phyloP scores from a whole-genome alignment of 108 stramenopile genomes.

The Poteriospumella lacustris region DNA sequence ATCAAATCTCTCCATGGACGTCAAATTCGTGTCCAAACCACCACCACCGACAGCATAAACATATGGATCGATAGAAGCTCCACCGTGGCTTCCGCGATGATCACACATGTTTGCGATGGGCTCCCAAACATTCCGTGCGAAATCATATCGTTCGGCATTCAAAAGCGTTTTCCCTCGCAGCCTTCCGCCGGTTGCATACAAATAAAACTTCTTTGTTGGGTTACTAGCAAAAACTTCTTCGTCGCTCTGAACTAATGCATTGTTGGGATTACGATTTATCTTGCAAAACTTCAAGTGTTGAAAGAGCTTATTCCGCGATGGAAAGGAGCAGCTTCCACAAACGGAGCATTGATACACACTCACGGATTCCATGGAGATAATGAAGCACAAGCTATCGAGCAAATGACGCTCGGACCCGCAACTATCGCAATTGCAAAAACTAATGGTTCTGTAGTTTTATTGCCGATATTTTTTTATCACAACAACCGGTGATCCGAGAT shows the following conservation, averaged over 20 bases:
- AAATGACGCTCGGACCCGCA: no score
- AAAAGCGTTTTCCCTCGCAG: neutral
- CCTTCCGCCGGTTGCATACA: constrained; percentile 4
- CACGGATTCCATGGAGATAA: no score
- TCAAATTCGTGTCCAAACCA: neutral
- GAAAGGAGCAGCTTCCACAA: no score
- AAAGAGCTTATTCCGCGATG: constrained; percentile 16
- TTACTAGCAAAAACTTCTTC: neutral
- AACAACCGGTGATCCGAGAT: no score
- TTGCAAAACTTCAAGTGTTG: neutral
- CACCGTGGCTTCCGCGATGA: neutral
- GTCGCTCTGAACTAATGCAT: neutral
- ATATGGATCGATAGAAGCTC: neutral
- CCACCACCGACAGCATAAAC: constrained; percentile 4
- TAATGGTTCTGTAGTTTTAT: no score
- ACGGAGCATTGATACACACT: no score
- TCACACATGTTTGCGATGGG: neutral
- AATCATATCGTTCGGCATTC: neutral
- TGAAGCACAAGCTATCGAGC: no score
- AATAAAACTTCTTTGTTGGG: no score
- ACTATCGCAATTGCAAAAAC: no score
- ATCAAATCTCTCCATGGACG: neutral
- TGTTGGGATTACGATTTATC: neutral
- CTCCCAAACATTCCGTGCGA: neutral
- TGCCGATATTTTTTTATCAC: no score